Percentiles rank a stretch among this genome's conserved stretches.
Conservation (phyloP, 371 early-diverging fungal species). For the Zopfochytrium polystomum region DNA sequence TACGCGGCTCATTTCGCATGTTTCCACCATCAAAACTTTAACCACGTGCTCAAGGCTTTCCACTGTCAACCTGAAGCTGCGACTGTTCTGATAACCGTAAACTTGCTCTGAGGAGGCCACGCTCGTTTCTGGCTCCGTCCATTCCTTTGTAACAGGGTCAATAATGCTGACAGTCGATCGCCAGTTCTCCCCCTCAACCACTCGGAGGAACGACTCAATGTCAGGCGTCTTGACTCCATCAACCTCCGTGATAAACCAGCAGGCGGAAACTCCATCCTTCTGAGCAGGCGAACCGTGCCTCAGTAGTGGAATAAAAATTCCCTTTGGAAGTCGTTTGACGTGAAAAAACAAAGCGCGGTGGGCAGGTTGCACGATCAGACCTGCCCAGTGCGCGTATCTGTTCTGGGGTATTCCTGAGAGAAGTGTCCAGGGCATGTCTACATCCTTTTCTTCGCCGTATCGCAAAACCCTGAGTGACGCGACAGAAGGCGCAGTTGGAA, state of each 20-base stretch:
- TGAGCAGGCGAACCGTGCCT: slow-evolving; percentile 31
- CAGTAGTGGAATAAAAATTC: slow-evolving; percentile 32
- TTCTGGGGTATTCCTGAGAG: slow-evolving; percentile 44
- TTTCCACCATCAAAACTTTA: slow-evolving; percentile 31
- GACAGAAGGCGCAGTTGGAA: not conserved
- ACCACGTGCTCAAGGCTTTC: slow-evolving; percentile 28
- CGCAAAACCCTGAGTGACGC: slow-evolving; percentile 53
- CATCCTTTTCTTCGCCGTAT: slow-evolving; percentile 55
- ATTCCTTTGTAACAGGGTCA: slow-evolving; percentile 1
- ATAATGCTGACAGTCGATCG: slow-evolving; percentile 25
- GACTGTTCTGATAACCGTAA: slow-evolving; percentile 1
- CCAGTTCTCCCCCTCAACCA: slow-evolving; percentile 40
- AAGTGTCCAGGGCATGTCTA: slow-evolving; percentile 38
- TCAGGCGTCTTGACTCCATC: slow-evolving; percentile 31
- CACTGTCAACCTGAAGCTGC: slow-evolving; percentile 25
- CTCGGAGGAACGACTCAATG: slow-evolving; percentile 38
- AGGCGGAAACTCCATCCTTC: slow-evolving; percentile 27
- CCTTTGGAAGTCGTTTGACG: slow-evolving; percentile 65
- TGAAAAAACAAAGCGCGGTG: slow-evolving; percentile 76
- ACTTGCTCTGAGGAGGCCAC: not conserved
- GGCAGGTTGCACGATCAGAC: slow-evolving; percentile 67
- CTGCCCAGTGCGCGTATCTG: slow-evolving; percentile 73
- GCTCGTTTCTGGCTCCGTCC: not conserved
- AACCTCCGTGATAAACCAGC: slow-evolving; percentile 36
- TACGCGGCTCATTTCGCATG: not conserved